Base-by-base conservation (phyloP, 2,329 filamentous ascomycete genomes). In the Curvularia spicifera region DNA sequence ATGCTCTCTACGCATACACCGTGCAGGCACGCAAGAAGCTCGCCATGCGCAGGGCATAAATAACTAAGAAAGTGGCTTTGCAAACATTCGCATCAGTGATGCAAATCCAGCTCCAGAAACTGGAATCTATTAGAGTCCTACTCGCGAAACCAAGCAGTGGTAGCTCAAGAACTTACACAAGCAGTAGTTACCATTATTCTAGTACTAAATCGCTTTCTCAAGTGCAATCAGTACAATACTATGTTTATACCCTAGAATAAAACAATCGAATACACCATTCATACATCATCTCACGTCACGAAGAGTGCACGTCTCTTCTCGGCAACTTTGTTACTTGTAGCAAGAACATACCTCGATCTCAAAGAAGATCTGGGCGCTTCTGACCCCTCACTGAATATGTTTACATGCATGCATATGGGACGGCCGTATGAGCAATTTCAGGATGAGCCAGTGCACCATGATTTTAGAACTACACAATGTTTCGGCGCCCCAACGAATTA, bases 1-100 rank as follows among this genome's bases (percentile, higher is more conserved):
- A 99, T 75, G 91, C 92, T 6, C 84, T 99, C 5, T 99, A 98
- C 76, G 91, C 92, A 71, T 87, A 90, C 78, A 93, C 88, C 0
- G 80, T 94, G 50, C 85, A 83, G 69, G 85, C 92, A 31, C 84
- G 91, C 57, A 76, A 67, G 69, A 72, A 72, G 63, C 57, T 78
- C 48, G 73, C 75, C 37, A 45, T 60, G 49, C 53, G 49, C 20
- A 56, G 46, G 28, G 53, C 49, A 0, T 57, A 50, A 43, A 28
- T 24, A 13, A 5, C 4, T 9, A 13, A 28, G 24, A 28, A n/a
- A 28, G 8, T 18, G 15, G 42, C 15, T n/a, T 44, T 28, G 13
- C 42, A 46, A 29, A 31, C 3, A n/a, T 22, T 18, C 31, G 28
- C 26, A 46, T 31, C 20, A 20, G 8, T 46, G 28, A 46, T 22